Evolutionary conservation across 1,284 basidiomycete genomes (phyloP).

Genomic region (Coniferiporia weirii): DNA sequence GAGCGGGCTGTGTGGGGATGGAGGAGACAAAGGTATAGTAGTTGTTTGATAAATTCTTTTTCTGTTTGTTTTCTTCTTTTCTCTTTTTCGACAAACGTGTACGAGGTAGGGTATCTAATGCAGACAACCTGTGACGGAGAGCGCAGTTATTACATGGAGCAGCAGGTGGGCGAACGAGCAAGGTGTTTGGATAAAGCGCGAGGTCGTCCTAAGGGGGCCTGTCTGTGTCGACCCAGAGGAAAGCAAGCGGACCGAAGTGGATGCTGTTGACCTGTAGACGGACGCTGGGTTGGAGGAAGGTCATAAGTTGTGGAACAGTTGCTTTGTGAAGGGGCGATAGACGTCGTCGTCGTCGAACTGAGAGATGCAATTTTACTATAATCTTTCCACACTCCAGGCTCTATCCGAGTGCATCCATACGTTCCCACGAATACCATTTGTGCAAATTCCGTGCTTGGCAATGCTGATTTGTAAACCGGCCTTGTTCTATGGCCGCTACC

Average conservation of each 20-base stretch:
- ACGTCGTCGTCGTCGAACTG: conserved; percentile 2
- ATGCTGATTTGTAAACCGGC: no score
- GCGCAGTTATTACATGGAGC: conserved; percentile 64
- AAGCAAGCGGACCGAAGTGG: conserved; percentile 49
- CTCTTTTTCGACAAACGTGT: conserved; percentile 19
- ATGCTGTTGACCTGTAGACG: conserved; percentile 17
- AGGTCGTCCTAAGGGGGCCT: conserved; percentile 61
- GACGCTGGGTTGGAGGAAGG: conserved; percentile 14
- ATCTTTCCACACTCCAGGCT: neutral
- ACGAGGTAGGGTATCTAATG: conserved; percentile 13
- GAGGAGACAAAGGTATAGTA: neutral
- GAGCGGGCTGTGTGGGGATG: conserved; percentile 10
- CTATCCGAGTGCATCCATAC: neutral
- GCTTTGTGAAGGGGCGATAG: neutral
- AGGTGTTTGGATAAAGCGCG: conserved; percentile 13
- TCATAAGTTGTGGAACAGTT: conserved; percentile 12
- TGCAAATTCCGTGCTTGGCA: no score
- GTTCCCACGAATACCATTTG: neutral
- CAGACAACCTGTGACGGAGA: conserved; percentile 34
- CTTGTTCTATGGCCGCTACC: no score
- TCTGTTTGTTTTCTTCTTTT: conserved; percentile 21
- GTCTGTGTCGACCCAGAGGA: conserved; percentile 62
- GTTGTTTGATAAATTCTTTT: neutral
- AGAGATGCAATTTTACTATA: neutral
- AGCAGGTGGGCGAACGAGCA: conserved; percentile 23